Evolutionary conservation across 176 grass and related monocot species (phyloP).

Genomic region (Bothriochloa decipiens): DNA sequence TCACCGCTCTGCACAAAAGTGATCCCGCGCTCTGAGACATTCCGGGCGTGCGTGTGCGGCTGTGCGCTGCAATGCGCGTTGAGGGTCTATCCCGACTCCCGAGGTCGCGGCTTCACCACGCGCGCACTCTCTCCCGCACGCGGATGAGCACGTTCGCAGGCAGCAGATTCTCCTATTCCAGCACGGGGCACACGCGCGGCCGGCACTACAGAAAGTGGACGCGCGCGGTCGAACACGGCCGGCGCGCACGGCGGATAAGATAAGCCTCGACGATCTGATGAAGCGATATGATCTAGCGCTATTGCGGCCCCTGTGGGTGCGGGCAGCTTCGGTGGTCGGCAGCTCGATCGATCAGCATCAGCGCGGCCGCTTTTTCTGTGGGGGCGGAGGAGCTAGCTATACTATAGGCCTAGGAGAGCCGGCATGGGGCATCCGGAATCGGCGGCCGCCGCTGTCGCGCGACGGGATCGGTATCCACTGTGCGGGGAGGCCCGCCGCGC

Average conservation of each 20-base stretch:
- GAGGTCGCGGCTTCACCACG: no score
- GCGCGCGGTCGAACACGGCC: neutral
- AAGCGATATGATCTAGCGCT: neutral
- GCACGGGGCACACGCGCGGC: neutral
- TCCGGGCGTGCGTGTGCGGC: no score
- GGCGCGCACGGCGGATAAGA: neutral
- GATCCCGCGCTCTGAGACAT: no score
- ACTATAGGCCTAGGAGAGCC: no score
- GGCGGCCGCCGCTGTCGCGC: constrained; percentile 6
- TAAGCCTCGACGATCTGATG: neutral
- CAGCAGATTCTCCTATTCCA: neutral
- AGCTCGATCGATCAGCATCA: constrained; percentile 7
- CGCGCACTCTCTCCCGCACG: no score
- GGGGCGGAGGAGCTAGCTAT: neutral
- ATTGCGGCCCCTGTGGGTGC: neutral
- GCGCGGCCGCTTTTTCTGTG: neutral
- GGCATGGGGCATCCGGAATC: constrained; percentile 2
- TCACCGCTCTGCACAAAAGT: no score
- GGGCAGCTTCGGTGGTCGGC: constrained; percentile 27
- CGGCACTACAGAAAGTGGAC: no score
- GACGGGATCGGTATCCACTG: constrained; percentile 1
- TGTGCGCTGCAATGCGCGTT: no score
- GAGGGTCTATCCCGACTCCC: no score
- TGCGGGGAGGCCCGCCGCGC: neutral
- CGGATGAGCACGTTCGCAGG: neutral